A percentile compares a stretch with the other conserved stretches of the same genome.
phyloP scores from a whole-genome alignment of 169 alveolate species.

The Neospora caninum region DNA sequence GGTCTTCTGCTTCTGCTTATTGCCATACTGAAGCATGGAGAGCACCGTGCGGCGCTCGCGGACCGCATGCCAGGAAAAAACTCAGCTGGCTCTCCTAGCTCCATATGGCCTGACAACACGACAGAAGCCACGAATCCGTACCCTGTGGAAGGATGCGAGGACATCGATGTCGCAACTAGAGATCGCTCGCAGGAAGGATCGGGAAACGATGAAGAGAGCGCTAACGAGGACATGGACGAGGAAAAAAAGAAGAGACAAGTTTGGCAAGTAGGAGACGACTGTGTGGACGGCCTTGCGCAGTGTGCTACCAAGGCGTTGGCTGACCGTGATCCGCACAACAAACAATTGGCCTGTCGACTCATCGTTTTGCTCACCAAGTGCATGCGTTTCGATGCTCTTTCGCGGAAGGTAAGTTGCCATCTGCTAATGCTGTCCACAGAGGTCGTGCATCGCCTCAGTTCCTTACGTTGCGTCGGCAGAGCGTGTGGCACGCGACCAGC shows the following conservation, averaged over 20 bases:
- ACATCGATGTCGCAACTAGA: background rate
- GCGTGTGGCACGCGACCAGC: no score
- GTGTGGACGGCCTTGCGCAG: background rate
- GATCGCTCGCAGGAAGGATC: no score
- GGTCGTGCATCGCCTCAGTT: no score
- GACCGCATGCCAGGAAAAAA: background rate
- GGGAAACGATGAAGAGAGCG: background rate
- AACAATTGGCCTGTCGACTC: conserved; percentile 2
- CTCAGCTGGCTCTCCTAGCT: background rate
- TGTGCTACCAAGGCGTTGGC: background rate
- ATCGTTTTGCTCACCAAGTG: background rate
- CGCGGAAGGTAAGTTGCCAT: background rate
- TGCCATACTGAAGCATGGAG: background rate
- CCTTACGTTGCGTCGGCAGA: no score
- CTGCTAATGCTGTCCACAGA: no score
- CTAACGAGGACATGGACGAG: background rate
- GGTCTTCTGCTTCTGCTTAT: background rate
- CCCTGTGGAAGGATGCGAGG: background rate
- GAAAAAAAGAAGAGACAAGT: background rate
- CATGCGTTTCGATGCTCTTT: background rate
- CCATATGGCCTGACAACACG: background rate
- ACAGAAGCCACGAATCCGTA: background rate
- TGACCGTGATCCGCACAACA: conserved; percentile 29
- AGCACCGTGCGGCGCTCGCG: background rate
- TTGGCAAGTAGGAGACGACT: background rate